Evolutionary conservation across 2,329 filamentous ascomycete species (phyloP).

Genomic region (Emmonsiellopsis sp.): DNA sequence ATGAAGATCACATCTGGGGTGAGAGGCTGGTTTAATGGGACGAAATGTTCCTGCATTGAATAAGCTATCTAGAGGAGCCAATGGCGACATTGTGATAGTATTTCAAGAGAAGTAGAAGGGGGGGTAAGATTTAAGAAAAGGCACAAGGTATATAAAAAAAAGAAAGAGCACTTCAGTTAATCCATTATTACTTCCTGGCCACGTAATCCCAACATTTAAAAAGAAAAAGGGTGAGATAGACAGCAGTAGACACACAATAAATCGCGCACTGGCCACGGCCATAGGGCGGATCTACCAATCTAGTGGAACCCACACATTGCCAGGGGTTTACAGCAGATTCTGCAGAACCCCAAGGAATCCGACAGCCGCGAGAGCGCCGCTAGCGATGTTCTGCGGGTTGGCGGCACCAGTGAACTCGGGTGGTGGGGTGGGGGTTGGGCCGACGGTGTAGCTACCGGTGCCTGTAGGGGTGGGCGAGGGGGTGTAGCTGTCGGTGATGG

Average conservation of each 20-base stretch:
- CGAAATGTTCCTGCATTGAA: too few relatives aligned
- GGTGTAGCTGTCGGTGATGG: background rate
- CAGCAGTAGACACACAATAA: background rate
- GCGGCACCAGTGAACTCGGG: slow-evolving; percentile 7
- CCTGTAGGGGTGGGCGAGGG: background rate
- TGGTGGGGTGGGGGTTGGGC: background rate
- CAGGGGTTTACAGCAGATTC: slow-evolving; percentile 61
- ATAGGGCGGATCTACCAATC: background rate
- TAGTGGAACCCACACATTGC: background rate
- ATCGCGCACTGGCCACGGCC: too few relatives aligned
- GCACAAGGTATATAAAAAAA: too few relatives aligned
- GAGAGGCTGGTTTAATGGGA: too few relatives aligned
- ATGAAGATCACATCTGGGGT: too few relatives aligned
- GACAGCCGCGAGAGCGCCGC: slow-evolving; percentile 5
- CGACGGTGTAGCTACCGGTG: background rate
- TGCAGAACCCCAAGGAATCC: slow-evolving; percentile 36
- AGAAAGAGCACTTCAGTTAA: too few relatives aligned
- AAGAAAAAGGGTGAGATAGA: background rate
- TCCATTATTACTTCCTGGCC: too few relatives aligned
- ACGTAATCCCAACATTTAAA: background rate
- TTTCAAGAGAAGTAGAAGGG: too few relatives aligned
- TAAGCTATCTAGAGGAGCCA: too few relatives aligned
- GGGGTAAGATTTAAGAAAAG: too few relatives aligned
- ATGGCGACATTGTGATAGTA: too few relatives aligned
- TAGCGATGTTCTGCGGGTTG: slow-evolving; percentile 4